Conservation (phyloP, 2,329 filamentous ascomycete genomes). For the Colletotrichum spinosum region DNA sequence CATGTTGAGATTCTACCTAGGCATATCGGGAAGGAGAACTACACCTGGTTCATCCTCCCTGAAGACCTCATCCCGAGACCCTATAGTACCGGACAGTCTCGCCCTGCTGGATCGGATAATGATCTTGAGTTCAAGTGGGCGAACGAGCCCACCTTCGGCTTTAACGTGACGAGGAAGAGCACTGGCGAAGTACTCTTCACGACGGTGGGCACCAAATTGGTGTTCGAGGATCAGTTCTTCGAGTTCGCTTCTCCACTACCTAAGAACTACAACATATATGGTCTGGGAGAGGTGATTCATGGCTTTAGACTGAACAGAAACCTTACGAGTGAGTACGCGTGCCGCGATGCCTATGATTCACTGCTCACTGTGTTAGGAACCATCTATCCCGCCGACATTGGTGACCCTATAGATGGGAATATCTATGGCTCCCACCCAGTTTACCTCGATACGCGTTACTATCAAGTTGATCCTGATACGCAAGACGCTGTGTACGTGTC, state of each 20-base stretch:
- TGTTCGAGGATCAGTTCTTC: constrained; percentile 83
- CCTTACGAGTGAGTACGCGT: constrained; percentile 65
- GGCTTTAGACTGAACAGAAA: constrained; percentile 79
- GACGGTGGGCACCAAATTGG: constrained; percentile 71
- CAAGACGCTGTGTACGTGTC: constrained; percentile 65
- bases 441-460: constrained; percentile 85
- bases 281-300: constrained; percentile 79
- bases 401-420: constrained; percentile 73
- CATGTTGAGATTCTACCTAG: constrained; percentile 78
- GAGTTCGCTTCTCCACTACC: constrained; percentile 76
- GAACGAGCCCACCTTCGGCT: constrained; percentile 73
- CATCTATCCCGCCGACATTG: constrained; percentile 74
- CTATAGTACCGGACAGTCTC: constrained; percentile 31
- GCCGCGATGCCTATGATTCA: rapidly evolving
- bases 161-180: constrained; percentile 69
- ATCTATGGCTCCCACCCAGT: constrained; percentile 83
- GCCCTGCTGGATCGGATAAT: constrained; percentile 53
- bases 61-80: constrained; percentile 72
- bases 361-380: constrained; percentile 48
- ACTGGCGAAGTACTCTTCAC: constrained; percentile 76
- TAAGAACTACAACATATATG: constrained; percentile 80
- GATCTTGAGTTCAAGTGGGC: constrained; percentile 65
- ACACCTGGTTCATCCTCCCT: constrained; percentile 75
- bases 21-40: constrained; percentile 70
- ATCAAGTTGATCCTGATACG: constrained; percentile 61